Evolutionary conservation across 2,329 filamentous ascomycete species (phyloP).

Genomic region (Proliferodiscus dingleyae): DNA sequence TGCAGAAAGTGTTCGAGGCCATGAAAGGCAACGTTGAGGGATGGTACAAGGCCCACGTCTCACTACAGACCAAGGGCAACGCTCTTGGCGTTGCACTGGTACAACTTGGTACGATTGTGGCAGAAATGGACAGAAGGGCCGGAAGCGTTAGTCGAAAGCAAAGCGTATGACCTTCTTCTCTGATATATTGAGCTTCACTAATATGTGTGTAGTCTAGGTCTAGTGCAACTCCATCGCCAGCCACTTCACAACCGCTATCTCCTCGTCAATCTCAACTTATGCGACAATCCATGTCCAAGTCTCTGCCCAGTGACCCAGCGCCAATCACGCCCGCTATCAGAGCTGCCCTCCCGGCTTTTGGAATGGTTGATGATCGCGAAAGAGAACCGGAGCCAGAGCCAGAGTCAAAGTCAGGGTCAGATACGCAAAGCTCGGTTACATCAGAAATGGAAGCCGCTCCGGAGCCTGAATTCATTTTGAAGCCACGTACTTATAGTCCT

Average conservation of each 20-base stretch:
- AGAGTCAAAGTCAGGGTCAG: not conserved
- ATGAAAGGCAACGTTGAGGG: conserved; percentile 93
- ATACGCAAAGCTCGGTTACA: conserved; percentile 2
- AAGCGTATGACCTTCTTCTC: conserved; percentile 48
- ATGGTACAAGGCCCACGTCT: conserved; percentile 77
- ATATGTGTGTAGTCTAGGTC: conserved; percentile 19
- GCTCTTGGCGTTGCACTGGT: conserved; percentile 65
- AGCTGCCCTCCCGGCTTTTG: conserved; percentile 26
- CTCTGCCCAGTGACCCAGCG: conserved; percentile 25
- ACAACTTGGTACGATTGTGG: conserved; percentile 70
- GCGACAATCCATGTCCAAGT: conserved; percentile 26
- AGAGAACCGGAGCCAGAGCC: conserved; percentile 19
- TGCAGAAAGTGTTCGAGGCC: conserved; percentile 72
- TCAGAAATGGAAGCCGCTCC: conserved; percentile 11
- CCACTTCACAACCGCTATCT: conserved; percentile 10
- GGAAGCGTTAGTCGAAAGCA: conserved; percentile 76
- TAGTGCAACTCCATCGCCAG: conserved; percentile 13
- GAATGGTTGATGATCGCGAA: conserved; percentile 27
- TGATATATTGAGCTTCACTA: conserved; percentile 4
- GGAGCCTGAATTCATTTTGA: conserved; percentile 27
- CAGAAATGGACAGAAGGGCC: conserved; percentile 81
- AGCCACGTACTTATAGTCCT: conserved; percentile 30
- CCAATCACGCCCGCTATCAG: conserved; percentile 28
- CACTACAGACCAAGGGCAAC: conserved; percentile 68
- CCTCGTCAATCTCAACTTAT: conserved; percentile 18